Evolutionary conservation across 306 rosid species (phyloP), one percentile per base, ranked within the genome.

Genomic region (Hippophae gyantsensis): DNA sequence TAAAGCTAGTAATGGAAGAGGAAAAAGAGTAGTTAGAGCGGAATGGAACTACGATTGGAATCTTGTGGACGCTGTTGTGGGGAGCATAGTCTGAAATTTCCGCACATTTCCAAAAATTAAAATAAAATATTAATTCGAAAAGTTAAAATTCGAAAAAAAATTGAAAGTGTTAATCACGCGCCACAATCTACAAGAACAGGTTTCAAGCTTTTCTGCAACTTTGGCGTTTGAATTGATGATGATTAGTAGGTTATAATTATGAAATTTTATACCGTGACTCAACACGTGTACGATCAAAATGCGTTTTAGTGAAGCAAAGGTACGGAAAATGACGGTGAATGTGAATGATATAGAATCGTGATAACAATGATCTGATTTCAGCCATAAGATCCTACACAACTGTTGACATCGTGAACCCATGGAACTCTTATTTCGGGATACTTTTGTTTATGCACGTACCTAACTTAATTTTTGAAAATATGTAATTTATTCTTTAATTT

Each of bases 241-340:
- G 38, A 1, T 32, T 32, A 32, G 4, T 32, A 4, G 23, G 23
- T 18, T 18, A 18, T 18, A 18, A 18, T 18, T 18, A 18, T 18
- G 23, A 18, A 2, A 32, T 32, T 32, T 32, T 32, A 32, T 1
- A 2, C 38, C 38, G 38, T 2, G 3, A 32, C 2, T 32, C 8
- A 10, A 12, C 52, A 65, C 71, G 81, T 67, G 69, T 27, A 70
- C 69, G 69, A 52, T 0, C 14, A 7, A 0, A 71, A 65, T 69
- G 52, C 1, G n/a, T 32, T 56, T 23, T 18, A 9, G 23, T 3
- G 64, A 69, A 32, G 10, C 13, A 25, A 11, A 3, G 6, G 26
- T 8, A 10, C 0, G 8, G 27, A 5, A 7, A 5, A 10, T 13
- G 52, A n/a, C 10, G 9, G 7, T 5, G 10, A 0, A 13, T 9